Evolutionary conservation across 805 yeast genomes (phyloP), one percentile per base, ranked within the genome.

Genomic region (Ogataea angusta): DNA sequence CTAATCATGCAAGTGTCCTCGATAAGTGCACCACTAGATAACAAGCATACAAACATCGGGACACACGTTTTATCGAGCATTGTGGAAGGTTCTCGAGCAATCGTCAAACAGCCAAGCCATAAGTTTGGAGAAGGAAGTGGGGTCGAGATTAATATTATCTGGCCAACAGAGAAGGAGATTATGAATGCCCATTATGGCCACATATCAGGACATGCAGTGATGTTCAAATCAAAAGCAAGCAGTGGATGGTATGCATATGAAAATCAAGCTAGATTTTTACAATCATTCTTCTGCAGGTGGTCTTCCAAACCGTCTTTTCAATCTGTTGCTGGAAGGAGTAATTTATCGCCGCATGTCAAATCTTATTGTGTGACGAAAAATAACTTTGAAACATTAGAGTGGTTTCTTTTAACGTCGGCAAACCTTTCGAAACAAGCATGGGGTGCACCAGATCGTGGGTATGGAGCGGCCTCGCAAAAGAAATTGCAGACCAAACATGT

Each of bases 341-440:
- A 45, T 16, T 36, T 63, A n/a, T 51, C 63, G 4, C 64, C 68
- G 3, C 95, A 87, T 60, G 79, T 82, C 10, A 87, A 87, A 59
- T 75, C 85, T 23, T 78, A 83, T 51, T 54, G 76, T 43, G 70
- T 76, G 47, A 72, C 81, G 10, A 72, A 71, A 4, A 78, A 77
- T 48, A 52, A 69, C 36, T 76, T 72, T 59, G 51, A 61, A 25
- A 63, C 75, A 2, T 56, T 84, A 5, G 72, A 75, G 36, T 87
- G 95, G 95, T 72, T 80, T 14, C 57, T 84, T 5, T 67, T 84
- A 55, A 84, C 93, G 0, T 81, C 89, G 34, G 84, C 87, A 23
- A 87, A 87, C 54, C 53, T 85, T 29, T 81, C 90, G 23, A 76
- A 76, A 40, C 83, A 78, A 45, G 95, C 95, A 1, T 87, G 95